Evolutionary conservation across 2,329 filamentous ascomycete genomes (phyloP).

Genomic region (Fusarium foetens): DNA sequence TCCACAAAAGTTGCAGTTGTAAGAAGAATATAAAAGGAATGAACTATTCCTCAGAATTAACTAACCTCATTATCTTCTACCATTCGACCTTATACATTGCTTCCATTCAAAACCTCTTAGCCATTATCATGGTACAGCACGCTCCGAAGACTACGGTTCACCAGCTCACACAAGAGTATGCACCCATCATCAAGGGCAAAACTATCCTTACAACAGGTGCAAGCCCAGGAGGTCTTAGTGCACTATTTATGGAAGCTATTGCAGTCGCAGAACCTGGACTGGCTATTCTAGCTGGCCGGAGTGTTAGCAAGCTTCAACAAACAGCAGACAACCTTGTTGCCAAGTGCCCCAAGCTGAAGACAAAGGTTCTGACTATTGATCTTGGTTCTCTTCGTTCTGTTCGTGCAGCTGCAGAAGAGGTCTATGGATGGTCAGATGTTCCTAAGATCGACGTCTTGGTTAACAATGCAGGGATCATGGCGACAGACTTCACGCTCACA

Average conservation of each 20-base stretch:
- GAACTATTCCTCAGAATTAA: neutral
- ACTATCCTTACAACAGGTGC: conserved; percentile 10
- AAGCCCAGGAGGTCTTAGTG: conserved; percentile 11
- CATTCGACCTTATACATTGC: neutral
- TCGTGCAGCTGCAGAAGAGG: neutral
- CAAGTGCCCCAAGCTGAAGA: neutral
- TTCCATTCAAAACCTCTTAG: neutral
- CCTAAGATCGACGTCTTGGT: conserved; percentile 6
- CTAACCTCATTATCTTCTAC: neutral
- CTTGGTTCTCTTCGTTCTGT: conserved; percentile 4
- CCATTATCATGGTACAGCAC: neutral
- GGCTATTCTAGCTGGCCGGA: conserved; percentile 7
- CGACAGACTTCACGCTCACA: conserved; percentile 7
- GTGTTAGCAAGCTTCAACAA: conserved; percentile 3
- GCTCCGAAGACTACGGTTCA: neutral
- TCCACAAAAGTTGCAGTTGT: neutral
- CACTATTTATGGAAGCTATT: neutral
- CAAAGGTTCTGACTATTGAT: neutral
- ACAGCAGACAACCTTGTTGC: neutral
- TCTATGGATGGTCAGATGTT: neutral
- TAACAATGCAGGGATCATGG: conserved; percentile 15
- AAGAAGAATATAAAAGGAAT: neutral
- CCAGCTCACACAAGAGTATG: conserved; percentile 9
- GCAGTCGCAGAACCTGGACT: neutral
- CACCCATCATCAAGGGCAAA: conserved; percentile 4